phyloP scores from a whole-genome alignment of 306 rosid species.

The Adenanthera pavonina region DNA sequence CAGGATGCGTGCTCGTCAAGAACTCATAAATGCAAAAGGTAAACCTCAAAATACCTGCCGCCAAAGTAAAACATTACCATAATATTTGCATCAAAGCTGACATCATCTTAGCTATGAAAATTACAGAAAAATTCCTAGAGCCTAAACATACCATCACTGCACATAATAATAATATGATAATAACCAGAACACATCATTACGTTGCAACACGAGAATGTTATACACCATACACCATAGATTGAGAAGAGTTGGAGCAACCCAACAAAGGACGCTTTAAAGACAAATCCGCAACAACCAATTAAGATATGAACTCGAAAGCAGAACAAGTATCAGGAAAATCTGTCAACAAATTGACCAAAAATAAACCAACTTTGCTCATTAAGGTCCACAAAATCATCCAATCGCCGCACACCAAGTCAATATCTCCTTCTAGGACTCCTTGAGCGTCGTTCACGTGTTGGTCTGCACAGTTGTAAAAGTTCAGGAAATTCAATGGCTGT shows the following conservation, averaged over 20 bases:
- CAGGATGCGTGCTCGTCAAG: no score
- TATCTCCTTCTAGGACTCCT: conserved; percentile 97
- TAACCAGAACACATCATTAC: conserved; percentile 23
- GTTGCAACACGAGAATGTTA: conserved; percentile 29
- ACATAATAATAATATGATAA: background rate
- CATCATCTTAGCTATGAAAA: background rate
- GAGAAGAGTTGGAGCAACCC: conserved; percentile 37
- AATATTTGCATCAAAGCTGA: background rate
- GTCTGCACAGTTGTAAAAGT: conserved; percentile 57
- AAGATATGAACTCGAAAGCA: conserved; percentile 33
- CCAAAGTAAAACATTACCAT: no score
- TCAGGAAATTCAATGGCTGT: conserved; percentile 23
- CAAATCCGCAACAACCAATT: conserved; percentile 33
- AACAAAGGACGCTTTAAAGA: conserved; percentile 32
- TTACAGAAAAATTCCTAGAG: background rate
- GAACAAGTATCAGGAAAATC: conserved; percentile 43
- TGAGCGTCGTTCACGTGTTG: conserved; percentile 82
- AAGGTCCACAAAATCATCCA: conserved; percentile 40
- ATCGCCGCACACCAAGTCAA: conserved; percentile 44
- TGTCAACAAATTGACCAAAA: conserved; percentile 26
- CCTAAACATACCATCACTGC: background rate
- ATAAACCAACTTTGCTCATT: conserved; percentile 33
- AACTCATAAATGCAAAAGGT: no score
- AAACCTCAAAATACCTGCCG: no score
- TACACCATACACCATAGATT: conserved; percentile 32